phyloP scores from a whole-genome alignment of 331 rosid genomes.

The Saraca asoca region DNA sequence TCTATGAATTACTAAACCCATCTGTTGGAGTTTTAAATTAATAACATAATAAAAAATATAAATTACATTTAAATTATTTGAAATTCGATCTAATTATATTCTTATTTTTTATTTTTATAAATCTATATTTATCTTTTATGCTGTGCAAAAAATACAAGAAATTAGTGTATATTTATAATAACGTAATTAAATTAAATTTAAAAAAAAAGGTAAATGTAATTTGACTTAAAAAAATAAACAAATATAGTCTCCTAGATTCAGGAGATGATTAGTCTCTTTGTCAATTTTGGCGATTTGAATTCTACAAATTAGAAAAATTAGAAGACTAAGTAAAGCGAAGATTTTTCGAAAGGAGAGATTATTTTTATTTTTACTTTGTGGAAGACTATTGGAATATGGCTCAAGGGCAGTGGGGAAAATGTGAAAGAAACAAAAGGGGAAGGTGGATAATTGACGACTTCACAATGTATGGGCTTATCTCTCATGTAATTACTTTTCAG shows the following conservation, averaged over 20 bases:
- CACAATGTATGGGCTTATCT: conserved; percentile 2
- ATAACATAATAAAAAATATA: too few relatives aligned
- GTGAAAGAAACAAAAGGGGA: conserved; percentile 26
- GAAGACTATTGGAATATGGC: background rate
- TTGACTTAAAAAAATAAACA: too few relatives aligned
- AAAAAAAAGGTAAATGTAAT: too few relatives aligned
- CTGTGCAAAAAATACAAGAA: too few relatives aligned
- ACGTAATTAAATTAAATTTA: too few relatives aligned
- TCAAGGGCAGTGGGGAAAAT: conserved; percentile 14
- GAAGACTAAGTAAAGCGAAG: conserved; percentile 2
- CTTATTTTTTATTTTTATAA: too few relatives aligned
- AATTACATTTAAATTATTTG: too few relatives aligned
- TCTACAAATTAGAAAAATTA: background rate
- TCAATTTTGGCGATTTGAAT: conserved; percentile 14
- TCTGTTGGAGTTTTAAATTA: too few relatives aligned
- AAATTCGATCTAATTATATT: too few relatives aligned
- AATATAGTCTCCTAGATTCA: background rate
- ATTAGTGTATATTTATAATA: too few relatives aligned
- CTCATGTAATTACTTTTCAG: background rate
- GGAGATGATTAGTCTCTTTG: background rate
- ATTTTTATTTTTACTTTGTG: conserved; percentile 29
- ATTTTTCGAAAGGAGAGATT: conserved; percentile 17
- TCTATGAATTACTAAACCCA: too few relatives aligned
- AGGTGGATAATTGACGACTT: conserved; percentile 22
- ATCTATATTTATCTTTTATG: too few relatives aligned